These are phyloP conservation scores for Russula sp. DNA, from an alignment of 768 basidiomycete species.

Conservation along the genomic window DNA sequence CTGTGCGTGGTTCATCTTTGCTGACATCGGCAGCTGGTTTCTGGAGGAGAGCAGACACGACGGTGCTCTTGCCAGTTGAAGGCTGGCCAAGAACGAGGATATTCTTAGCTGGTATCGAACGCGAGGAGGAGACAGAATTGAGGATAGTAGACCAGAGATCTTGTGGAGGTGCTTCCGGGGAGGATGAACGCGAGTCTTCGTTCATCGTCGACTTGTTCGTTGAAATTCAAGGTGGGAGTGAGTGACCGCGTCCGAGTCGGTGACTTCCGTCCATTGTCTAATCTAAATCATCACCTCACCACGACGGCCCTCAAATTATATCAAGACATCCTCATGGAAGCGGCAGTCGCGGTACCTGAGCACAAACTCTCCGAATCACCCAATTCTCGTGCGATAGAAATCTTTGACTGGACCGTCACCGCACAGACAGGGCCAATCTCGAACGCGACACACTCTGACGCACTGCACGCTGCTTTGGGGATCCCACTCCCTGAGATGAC, in stretches of 20 bases:
- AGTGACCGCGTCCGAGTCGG: constrained; percentile 4
- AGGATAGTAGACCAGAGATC: constrained; percentile 94
- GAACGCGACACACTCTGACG: constrained; percentile 70
- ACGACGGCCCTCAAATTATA: constrained; percentile 17
- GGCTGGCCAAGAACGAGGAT: constrained; percentile 81
- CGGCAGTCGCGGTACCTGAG: constrained; percentile 49
- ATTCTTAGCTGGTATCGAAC: constrained; percentile 83
- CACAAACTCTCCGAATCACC: constrained; percentile 69
- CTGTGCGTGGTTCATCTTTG: constrained; percentile 57
- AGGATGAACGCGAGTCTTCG: constrained; percentile 53
- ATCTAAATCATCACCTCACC: not conserved
- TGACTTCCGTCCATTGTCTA: not conserved
- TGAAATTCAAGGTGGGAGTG: not conserved
- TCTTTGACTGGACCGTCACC: constrained; percentile 67
- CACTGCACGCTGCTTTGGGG: constrained; percentile 57
- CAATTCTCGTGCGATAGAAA: constrained; percentile 64
- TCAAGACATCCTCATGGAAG: constrained; percentile 40
- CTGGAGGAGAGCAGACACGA: constrained; percentile 69
- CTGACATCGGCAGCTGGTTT: constrained; percentile 55
- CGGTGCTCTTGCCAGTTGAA: constrained; percentile 70
- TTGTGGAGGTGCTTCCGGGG: constrained; percentile 69
- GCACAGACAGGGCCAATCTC: constrained; percentile 76
- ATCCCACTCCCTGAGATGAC: constrained; percentile 96
- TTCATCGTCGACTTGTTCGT: constrained; percentile 17
- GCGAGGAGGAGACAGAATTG: constrained; percentile 76